Conservation (phyloP, 176 grass and related monocot genomes). For the Elaeis guineensis region DNA sequence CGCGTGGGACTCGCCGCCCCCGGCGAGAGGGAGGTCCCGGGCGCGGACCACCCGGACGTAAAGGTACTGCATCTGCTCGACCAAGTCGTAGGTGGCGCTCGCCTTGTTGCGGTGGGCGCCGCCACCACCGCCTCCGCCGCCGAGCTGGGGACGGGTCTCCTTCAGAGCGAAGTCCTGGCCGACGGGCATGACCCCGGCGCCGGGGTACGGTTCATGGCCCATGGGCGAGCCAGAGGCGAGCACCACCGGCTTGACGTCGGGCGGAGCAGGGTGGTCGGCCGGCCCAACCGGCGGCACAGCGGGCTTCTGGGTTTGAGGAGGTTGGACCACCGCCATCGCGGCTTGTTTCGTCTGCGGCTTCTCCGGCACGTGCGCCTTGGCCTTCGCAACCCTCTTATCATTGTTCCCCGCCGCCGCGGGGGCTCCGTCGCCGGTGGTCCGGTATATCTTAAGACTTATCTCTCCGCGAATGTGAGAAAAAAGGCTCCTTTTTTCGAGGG, state of each 20-base stretch:
- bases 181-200: constrained; percentile 19
- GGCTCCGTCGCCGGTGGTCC: constrained; percentile 27
- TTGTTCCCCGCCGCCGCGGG: neutral
- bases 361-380: neutral
- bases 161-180: constrained; percentile 64
- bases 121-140: constrained; percentile 19
- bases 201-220: constrained; percentile 37
- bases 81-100: constrained; percentile 75
- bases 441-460: constrained; percentile 86
- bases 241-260: constrained; percentile 29
- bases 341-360: neutral
- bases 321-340: neutral
- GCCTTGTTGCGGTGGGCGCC: constrained; percentile 38
- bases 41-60: constrained; percentile 84
- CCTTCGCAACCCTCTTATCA: neutral
- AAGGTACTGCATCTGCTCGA: constrained; percentile 89
- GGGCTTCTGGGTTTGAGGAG: neutral
- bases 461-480: constrained; percentile 92
- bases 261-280: neutral
- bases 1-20: constrained; percentile 43
- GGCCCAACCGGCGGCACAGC: constrained; percentile 27
- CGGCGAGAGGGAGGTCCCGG: constrained; percentile 29
- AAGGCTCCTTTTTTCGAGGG: constrained; percentile 74
- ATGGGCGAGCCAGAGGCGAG: constrained; percentile 21
- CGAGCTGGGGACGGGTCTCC: constrained; percentile 69